Evolutionary conservation across 192 early-diverging fungal genomes (phyloP), one percentile per base, ranked within the genome.

Genomic region (Gaertneriomyces semiglobifer): DNA sequence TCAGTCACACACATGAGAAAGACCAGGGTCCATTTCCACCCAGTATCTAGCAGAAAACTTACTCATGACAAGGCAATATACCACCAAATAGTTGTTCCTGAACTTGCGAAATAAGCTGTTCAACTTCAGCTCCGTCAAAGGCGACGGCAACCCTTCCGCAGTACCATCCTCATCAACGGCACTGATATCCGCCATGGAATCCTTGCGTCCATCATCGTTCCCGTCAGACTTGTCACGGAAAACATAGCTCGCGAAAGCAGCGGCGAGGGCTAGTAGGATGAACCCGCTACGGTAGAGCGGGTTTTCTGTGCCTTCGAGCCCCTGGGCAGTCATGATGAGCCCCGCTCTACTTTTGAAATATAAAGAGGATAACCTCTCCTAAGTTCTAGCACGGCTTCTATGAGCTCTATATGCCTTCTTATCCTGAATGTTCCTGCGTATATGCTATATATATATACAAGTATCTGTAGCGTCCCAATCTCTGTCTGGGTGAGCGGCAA

Each of bases 11-110:
- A 4, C 38, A 39, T 14, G 5, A 44, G 25, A 44, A 44, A 61
- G 20, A 20, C 60, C 14, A 45, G 41, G 40, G 5, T 7, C 46
- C 14, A 11, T 11, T 14, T 14, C 38, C 33, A 38, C 33, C 12
- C 55, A 12, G 10, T n/a, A 2, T 14, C 38, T 39, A 5, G 20
- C 4, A 57, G 7, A 11, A 11, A 7, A 71, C 71, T 69, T 79
- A 83, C 81, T 70, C 77, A 83, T 82, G 7, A 83, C 79, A 9
- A 77, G 62, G 45, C 71, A 60, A 58, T 83, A 83, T 55, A 83
- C 81, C 14, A 76, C 57, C 48, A 83, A 74, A 62, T 80, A 83
- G 60, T 83, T 83, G 53, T 69, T 70, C 72, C 77, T 73, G 66
- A 83, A 83, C 19, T 46, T 51, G 7, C 68, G 71, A 69, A 69